Evolutionary conservation across 2,329 filamentous ascomycete genomes (phyloP), one percentile per base, ranked within the genome.

Genomic region (Penicillium italicum): DNA sequence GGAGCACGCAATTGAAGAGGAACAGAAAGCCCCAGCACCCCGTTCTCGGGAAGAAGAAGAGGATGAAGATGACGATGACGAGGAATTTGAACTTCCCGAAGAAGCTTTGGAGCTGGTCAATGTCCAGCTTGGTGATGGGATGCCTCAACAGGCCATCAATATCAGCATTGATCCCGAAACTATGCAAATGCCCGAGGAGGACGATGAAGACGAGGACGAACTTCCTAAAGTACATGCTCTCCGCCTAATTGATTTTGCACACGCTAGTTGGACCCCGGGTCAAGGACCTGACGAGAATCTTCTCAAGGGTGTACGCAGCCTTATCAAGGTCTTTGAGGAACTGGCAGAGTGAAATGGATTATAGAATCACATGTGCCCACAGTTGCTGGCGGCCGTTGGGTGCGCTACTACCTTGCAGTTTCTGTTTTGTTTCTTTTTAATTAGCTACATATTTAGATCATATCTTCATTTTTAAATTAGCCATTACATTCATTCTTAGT

Each of bases 241-340:
- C 47, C 94, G 93, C 69, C 80, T 99, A 60, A 99, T 99, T 65
- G 94, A 99, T 72, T 99, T 99, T 80, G 94, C 94, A 1, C 94
- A 99, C 74, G 94, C 94, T 11, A 77, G 80, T 47, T 97, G 88
- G 86, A 88, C 85, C 1, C 88, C 90, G 0, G 90, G 91, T 1
- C 76, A 88, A 66, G 93, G 93, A 0, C 87, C 89, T 0, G 94
- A 99, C 71, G 87, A 96, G 74, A 97, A 97, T 68, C 77, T 83
- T 14, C 78, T 97, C 31, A 77, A 78, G 34, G 92, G 92, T 0
- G 84, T 97, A 59, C 80, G 85, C 68, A 93, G 82, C 69, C 77
- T 93, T 36, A 79, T 83, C 49, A 79, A 80, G 57, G 86, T 97
- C 30, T 86, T 97, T 64, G 81, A 85, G 55, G 81, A 88, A 53